phyloP scores from a whole-genome alignment of 2,329 filamentous ascomycete species.

The Colletotrichum sublineola region DNA sequence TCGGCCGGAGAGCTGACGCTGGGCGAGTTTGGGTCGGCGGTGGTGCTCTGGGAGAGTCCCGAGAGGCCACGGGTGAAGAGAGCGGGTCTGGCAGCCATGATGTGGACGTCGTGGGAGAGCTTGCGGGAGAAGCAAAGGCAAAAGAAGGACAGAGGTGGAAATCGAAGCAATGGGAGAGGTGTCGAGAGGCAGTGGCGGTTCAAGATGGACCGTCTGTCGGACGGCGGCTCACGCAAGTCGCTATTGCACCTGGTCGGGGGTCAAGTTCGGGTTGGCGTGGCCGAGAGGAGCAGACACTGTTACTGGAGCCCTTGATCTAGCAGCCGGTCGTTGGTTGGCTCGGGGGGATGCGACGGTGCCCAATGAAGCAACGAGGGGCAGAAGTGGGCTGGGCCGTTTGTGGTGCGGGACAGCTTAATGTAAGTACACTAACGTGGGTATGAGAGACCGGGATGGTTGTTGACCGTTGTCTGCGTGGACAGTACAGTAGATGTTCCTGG shows the following conservation, averaged over 20 bases:
- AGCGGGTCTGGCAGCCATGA: constrained; percentile 69
- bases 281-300: constrained; percentile 20
- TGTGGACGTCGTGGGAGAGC: constrained; percentile 45
- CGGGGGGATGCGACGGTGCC: constrained; percentile 32
- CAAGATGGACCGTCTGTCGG: constrained; percentile 2
- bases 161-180: constrained; percentile 15
- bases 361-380: constrained; percentile 42
- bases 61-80: constrained; percentile 75
- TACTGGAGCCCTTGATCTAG: constrained; percentile 22
- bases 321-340: constrained; percentile 38
- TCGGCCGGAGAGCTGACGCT: constrained; percentile 77
- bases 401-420: constrained; percentile 14
- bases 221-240: constrained; percentile 29
- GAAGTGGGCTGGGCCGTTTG: constrained; percentile 32
- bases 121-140: not conserved
- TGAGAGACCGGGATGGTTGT: constrained; percentile 1
- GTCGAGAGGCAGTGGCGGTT: constrained; percentile 22
- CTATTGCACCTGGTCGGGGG: constrained; percentile 29
- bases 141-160: constrained; percentile 19
- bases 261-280: constrained; percentile 32
- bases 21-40: constrained; percentile 69
- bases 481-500: constrained; percentile 5
- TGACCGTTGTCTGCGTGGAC: constrained; percentile 3
- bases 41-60: constrained; percentile 67
- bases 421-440: not conserved